phyloP scores from a whole-genome alignment of 2,329 filamentous ascomycete species.

The Neurospora sp. region DNA sequence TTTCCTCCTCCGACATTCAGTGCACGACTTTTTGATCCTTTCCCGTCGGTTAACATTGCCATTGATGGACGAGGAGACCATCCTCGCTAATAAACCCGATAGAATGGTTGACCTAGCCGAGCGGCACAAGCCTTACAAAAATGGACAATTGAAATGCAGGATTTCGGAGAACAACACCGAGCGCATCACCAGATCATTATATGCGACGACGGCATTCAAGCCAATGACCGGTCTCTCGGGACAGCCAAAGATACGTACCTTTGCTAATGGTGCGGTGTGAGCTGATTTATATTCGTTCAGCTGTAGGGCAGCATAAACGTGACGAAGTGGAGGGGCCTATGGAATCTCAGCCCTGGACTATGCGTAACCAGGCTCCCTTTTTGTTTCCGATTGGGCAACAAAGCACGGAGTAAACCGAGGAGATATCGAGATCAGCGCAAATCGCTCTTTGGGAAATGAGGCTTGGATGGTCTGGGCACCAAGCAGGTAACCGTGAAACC shows the following conservation, averaged over 20 bases:
- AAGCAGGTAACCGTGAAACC: background rate
- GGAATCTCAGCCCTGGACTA: background rate
- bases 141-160: background rate
- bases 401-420: background rate
- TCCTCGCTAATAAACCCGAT: background rate
- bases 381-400: background rate
- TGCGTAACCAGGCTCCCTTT: background rate
- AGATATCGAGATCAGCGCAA: background rate
- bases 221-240: background rate
- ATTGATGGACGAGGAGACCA: background rate
- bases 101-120: background rate
- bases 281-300: background rate
- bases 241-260: background rate
- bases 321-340: background rate
- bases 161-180: background rate
- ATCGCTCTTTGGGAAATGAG: background rate
- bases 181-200: background rate
- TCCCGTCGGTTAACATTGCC: background rate
- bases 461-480: background rate
- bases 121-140: background rate
- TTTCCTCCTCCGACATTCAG: constrained; percentile 2
- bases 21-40: constrained; percentile 2
- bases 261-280: background rate
- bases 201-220: background rate
- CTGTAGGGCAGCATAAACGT: background rate